Evolutionary conservation across 1,284 basidiomycete genomes (phyloP).

Genomic region (Retiboletus fuscus): DNA sequence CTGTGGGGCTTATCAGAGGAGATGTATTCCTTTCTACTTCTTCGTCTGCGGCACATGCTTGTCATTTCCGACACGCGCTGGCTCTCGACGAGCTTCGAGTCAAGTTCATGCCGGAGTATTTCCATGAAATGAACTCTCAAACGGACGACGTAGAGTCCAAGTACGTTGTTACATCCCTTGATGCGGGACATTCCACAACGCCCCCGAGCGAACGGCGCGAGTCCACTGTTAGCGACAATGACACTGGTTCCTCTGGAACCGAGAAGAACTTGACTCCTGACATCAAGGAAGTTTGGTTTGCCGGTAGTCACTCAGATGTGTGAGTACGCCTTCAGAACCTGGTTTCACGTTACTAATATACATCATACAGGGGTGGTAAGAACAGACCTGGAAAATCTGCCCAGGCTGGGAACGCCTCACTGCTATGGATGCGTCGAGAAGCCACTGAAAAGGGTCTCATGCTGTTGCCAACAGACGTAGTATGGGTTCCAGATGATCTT

Average conservation of each 20-base stretch:
- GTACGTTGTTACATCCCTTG: conserved; percentile 4
- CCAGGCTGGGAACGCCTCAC: conserved; percentile 41
- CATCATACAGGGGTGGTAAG: conserved; percentile 38
- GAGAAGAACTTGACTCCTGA: conserved; percentile 20
- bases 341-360: conserved; percentile 6
- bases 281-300: conserved; percentile 51
- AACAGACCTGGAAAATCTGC: conserved; percentile 27
- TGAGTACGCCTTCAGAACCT: conserved; percentile 24
- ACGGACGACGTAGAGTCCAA: conserved; percentile 24
- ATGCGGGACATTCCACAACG: background rate
- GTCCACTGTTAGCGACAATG: conserved; percentile 1
- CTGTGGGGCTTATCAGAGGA: conserved; percentile 45
- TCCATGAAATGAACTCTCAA: conserved; percentile 44
- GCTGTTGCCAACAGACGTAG: conserved; percentile 37
- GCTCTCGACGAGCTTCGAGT: conserved; percentile 55
- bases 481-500: conserved; percentile 46
- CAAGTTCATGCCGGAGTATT: conserved; percentile 58
- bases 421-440: conserved; percentile 48
- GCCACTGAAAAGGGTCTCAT: conserved; percentile 38
- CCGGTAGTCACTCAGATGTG: conserved; percentile 51
- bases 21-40: conserved; percentile 45
- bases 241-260: conserved; percentile 3
- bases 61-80: conserved; percentile 55
- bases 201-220: background rate
- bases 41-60: conserved; percentile 29